A percentile compares a stretch with the other conserved stretches of the same genome.
Conservation (phyloP, 108 stramenopile species). For the Parmales sp. region DNA sequence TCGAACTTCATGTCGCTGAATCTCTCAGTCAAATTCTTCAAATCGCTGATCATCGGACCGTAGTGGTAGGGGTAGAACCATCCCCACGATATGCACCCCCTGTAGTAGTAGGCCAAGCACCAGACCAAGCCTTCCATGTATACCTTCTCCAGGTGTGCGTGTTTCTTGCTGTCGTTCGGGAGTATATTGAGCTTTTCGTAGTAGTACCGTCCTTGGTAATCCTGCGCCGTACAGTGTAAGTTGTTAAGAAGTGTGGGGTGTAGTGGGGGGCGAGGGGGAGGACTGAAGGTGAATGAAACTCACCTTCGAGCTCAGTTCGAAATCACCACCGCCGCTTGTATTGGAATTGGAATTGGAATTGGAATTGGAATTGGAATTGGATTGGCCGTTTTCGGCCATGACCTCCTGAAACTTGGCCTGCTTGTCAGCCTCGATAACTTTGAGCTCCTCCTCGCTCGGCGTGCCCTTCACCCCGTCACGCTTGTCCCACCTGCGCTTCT, state of each 20-base stretch:
- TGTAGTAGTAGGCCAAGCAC: constrained; percentile 97
- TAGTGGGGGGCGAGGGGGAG: no score
- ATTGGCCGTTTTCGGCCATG: constrained; percentile 43
- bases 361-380: no score
- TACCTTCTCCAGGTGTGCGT: constrained; percentile 54
- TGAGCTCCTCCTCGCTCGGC: constrained; percentile 68
- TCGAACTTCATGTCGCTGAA: constrained; percentile 75
- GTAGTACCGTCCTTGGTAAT: constrained; percentile 92
- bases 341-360: no score
- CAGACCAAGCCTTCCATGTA: constrained; percentile 97
- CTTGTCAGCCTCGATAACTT: constrained; percentile 56
- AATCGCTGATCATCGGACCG: constrained; percentile 87
- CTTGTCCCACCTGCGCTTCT: constrained; percentile 69
- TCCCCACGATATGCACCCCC: constrained; percentile 92
- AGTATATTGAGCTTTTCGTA: constrained; percentile 79
- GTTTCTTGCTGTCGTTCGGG: constrained; percentile 56
- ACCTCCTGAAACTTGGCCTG: constrained; percentile 61
- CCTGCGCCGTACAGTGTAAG: no score
- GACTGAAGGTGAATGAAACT: no score
- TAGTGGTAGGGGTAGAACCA: constrained; percentile 99
- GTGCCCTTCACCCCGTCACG: constrained; percentile 52
- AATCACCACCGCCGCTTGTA: no score
- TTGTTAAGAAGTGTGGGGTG: no score
- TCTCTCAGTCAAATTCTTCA: constrained; percentile 65
- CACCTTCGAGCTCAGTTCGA: no score